Evolutionary conservation across 345 rosid genomes (phyloP).

Genomic region (Hibiscus tridactylites): DNA sequence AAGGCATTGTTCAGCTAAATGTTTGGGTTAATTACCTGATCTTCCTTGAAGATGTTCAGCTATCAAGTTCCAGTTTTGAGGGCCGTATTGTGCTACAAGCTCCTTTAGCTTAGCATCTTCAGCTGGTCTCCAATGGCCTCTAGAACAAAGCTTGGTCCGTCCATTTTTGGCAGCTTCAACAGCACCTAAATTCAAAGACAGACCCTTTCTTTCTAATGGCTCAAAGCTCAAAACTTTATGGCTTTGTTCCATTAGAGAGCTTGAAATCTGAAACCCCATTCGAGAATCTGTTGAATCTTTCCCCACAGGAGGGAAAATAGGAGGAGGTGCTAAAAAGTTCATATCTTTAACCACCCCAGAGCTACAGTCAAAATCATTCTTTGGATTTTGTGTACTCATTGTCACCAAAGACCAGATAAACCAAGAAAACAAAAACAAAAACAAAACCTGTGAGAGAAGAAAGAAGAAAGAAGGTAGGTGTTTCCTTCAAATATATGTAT

Average conservation of each 20-base stretch:
- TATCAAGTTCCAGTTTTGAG: conserved; percentile 93
- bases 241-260: conserved; percentile 19
- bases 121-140: conserved; percentile 95
- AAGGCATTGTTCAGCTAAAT: background rate
- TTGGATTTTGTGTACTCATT: conserved; percentile 28
- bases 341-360: conserved; percentile 17
- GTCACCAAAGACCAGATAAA: background rate
- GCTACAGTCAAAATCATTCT: background rate
- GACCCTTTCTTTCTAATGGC: conserved; percentile 15
- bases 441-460: background rate
- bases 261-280: conserved; percentile 21
- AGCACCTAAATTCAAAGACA: conserved; percentile 17
- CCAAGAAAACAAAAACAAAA: background rate
- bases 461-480: background rate
- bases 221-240: conserved; percentile 10
- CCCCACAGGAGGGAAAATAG: conserved; percentile 4
- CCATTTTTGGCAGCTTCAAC: conserved; percentile 21
- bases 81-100: conserved; percentile 67
- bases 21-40: conserved; percentile 55
- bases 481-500: background rate
- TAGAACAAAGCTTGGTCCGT: conserved; percentile 42
- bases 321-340: conserved; percentile 22
- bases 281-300: too few relatives aligned
- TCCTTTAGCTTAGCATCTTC: conserved; percentile 82
- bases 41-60: conserved; percentile 82